Conservation (phyloP, 108 stramenopile species). For the Nitzschia putrida region DNA sequence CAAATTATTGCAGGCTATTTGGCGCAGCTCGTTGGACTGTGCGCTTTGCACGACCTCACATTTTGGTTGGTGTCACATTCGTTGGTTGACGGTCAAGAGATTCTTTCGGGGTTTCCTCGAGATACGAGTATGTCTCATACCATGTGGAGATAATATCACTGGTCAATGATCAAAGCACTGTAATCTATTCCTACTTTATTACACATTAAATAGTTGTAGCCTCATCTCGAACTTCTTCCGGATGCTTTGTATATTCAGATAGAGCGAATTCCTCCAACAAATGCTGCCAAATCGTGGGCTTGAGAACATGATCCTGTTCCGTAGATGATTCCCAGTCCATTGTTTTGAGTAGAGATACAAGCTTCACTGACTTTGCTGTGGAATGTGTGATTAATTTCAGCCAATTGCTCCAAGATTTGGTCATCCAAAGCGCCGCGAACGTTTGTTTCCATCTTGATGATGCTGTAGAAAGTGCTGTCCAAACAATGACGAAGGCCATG, state of each 20-base stretch:
- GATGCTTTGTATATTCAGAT: neutral
- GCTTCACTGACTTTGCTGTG: slow-evolving; percentile 26
- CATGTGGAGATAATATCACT: too few species aligned
- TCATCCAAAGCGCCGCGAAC: slow-evolving; percentile 36
- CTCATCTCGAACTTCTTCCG: neutral
- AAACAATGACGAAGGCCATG: slow-evolving; percentile 28
- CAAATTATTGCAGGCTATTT: neutral
- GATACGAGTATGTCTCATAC: too few species aligned
- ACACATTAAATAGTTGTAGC: too few species aligned
- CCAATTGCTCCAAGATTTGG: slow-evolving; percentile 24
- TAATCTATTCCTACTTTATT: too few species aligned
- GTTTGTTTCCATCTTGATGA: slow-evolving; percentile 35
- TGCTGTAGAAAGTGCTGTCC: slow-evolving; percentile 30
- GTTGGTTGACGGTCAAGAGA: neutral
- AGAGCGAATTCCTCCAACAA: slow-evolving; percentile 8
- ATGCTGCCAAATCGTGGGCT: slow-evolving; percentile 6
- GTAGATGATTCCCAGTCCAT: slow-evolving; percentile 16
- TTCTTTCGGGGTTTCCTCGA: too few species aligned
- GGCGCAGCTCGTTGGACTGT: neutral
- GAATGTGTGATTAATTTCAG: slow-evolving; percentile 17
- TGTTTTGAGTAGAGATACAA: slow-evolving; percentile 19
- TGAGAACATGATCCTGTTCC: slow-evolving; percentile 15
- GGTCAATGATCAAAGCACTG: too few species aligned
- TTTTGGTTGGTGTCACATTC: neutral
- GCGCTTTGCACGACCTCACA: slow-evolving; percentile 1